Conservation (phyloP, 78 protist genomes). For the Cavenderia fasciculata region DNA sequence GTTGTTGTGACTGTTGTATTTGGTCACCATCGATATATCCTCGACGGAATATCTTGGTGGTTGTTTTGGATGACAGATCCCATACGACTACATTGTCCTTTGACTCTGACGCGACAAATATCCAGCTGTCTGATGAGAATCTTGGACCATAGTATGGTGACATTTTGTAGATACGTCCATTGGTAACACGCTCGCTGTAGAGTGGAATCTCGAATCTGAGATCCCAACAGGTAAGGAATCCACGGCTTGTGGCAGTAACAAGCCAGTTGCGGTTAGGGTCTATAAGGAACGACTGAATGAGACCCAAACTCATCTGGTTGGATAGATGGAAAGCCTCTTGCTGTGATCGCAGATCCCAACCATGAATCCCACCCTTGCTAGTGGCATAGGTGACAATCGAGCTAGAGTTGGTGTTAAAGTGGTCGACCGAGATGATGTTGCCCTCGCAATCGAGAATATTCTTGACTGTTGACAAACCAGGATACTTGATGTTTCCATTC, state of each 20-base stretch:
- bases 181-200: slow-evolving; percentile 57
- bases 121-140: slow-evolving; percentile 45
- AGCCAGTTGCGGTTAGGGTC: slow-evolving; percentile 74
- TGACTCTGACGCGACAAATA: slow-evolving; percentile 39
- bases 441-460: slow-evolving; percentile 43
- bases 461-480: slow-evolving; percentile 68
- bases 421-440: slow-evolving; percentile 47
- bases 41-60: slow-evolving; percentile 27
- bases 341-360: slow-evolving; percentile 78
- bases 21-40: neutral
- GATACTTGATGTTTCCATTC: slow-evolving; percentile 51
- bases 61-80: slow-evolving; percentile 24
- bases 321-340: slow-evolving; percentile 63
- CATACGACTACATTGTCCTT: slow-evolving; percentile 48
- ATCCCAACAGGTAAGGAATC: slow-evolving; percentile 79
- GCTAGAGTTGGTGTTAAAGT: slow-evolving; percentile 50
- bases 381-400: slow-evolving; percentile 79
- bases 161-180: slow-evolving; percentile 65
- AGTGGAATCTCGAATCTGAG: slow-evolving; percentile 79
- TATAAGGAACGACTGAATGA: slow-evolving; percentile 45
- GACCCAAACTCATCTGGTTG: slow-evolving; percentile 59
- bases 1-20: neutral
- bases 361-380: slow-evolving; percentile 77
- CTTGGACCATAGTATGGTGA: slow-evolving; percentile 29
- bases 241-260: slow-evolving; percentile 74